phyloP scores from a whole-genome alignment of 2,329 filamentous ascomycete species.

The Diaporthe ilicicola region DNA sequence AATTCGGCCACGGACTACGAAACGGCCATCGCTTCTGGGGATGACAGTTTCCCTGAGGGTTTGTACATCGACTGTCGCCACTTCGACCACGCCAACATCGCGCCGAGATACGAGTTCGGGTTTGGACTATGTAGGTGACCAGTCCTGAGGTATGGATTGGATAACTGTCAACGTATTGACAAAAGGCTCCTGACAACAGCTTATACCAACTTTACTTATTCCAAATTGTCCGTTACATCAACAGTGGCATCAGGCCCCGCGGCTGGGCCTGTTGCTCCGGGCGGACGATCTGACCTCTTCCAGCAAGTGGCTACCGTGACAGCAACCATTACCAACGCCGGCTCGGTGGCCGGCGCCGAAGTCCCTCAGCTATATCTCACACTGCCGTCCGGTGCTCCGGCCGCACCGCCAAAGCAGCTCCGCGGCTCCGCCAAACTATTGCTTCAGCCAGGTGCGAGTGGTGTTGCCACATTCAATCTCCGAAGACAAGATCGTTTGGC shows the following conservation, averaged over 20 bases:
- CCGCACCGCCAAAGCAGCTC: conserved; percentile 58
- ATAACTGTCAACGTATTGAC: background rate
- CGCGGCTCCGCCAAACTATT: conserved; percentile 69
- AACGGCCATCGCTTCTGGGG: conserved; percentile 42
- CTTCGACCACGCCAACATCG: conserved; percentile 65
- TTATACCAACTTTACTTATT: conserved; percentile 74
- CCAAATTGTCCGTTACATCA: conserved; percentile 54
- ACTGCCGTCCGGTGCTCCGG: conserved; percentile 49
- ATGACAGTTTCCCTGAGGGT: conserved; percentile 66
- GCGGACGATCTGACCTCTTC: conserved; percentile 56
- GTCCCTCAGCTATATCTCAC: conserved; percentile 69
- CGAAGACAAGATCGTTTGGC: conserved; percentile 45
- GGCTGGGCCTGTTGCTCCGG: conserved; percentile 49
- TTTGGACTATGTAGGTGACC: conserved; percentile 62
- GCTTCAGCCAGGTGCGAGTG: conserved; percentile 56
- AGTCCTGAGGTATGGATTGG: background rate
- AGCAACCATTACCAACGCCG: conserved; percentile 72
- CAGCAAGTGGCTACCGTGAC: conserved; percentile 59
- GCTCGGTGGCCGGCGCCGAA: conserved; percentile 67
- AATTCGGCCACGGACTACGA: conserved; percentile 57
- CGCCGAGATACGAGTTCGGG: conserved; percentile 70
- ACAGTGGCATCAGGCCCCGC: conserved; percentile 50
- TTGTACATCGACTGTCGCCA: conserved; percentile 72
- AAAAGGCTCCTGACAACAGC: conserved; percentile 47
- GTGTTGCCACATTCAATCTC: conserved; percentile 60